Evolutionary conservation across 495 filamentous ascomycete species (phyloP).

Genomic region (Lentithecium fluviatile): DNA sequence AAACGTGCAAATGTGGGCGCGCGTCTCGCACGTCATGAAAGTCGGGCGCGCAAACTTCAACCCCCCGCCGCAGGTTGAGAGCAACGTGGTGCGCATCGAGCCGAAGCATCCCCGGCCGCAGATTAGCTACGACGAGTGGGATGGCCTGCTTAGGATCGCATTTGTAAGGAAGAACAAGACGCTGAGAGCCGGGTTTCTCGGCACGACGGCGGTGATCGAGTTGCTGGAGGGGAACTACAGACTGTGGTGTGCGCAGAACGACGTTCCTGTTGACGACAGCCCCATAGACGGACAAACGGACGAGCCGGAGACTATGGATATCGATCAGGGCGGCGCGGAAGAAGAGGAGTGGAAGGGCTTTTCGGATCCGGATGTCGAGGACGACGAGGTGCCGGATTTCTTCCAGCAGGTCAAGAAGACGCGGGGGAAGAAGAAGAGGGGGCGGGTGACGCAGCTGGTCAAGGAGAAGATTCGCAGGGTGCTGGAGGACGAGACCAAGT

Average conservation of each 20-base stretch:
- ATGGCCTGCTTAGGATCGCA: slow-evolving; percentile 78
- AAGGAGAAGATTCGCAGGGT: slow-evolving; percentile 80
- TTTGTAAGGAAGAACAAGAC: slow-evolving; percentile 81
- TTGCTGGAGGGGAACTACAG: slow-evolving; percentile 84
- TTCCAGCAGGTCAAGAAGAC: slow-evolving; percentile 66
- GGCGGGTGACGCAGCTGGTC: slow-evolving; percentile 71
- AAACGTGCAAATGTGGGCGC: slow-evolving; percentile 94
- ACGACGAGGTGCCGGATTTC: slow-evolving; percentile 68
- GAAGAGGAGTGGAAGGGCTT: slow-evolving; percentile 52
- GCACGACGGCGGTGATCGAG: slow-evolving; percentile 71
- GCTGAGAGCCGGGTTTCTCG: slow-evolving; percentile 71
- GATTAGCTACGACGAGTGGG: slow-evolving; percentile 91
- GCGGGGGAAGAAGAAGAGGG: slow-evolving; percentile 47
- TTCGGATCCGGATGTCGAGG: slow-evolving; percentile 56
- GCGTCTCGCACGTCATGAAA: slow-evolving; percentile 84
- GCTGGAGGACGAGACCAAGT: slow-evolving; percentile 68
- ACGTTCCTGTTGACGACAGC: slow-evolving; percentile 73
- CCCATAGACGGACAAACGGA: slow-evolving; percentile 38
- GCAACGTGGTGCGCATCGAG: slow-evolving; percentile 72
- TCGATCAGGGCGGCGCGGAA: slow-evolving; percentile 57
- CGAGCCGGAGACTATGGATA: slow-evolving; percentile 34
- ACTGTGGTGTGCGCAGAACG: slow-evolving; percentile 82
- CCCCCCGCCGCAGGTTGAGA: slow-evolving; percentile 88
- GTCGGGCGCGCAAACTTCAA: slow-evolving; percentile 94
- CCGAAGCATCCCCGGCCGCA: slow-evolving; percentile 79